Evolutionary conservation across 371 early-diverging fungal genomes (phyloP), one percentile per base, ranked within the genome.

Genomic region (Fennellomyces sp.): DNA sequence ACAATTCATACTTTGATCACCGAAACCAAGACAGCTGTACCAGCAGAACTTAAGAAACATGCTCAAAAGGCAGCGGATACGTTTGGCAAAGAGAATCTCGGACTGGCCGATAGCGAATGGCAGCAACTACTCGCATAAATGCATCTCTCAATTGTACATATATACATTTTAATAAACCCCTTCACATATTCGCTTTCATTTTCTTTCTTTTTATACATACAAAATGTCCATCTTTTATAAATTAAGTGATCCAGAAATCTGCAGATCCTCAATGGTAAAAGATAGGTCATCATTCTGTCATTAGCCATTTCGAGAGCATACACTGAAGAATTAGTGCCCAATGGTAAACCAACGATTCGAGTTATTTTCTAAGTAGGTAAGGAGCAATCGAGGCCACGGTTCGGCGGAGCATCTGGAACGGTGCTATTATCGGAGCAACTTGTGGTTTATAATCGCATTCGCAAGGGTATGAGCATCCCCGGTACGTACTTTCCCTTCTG

Each of bases 31-130:
- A 62, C 56, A 8, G 25, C 56, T 15, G 45, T 66, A 8, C 59
- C 61, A 47, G 63, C 33, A 39, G 73, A 61, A 29, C 68, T 76
- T n/a, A 66, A 78, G 48, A 36, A 66, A 41, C 31, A 68, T 29
- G 62, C 66, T 64, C 23, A 72, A 64, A 56, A 65, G 60, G 72
- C 80, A 53, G 15, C 76, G 61, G 65, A 72, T 38, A 64, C 74
- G 60, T 66, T 75, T 60, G 78, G 75, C 8, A 65, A 73, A 36
- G 72, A 74, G 13, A 61, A 81, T 15, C 64, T 77, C 26, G 69
- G 61, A 15, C 58, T 87, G 42, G 75, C 58, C 33, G 63, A 68
- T 13, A 65, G 70, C 52, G 77, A 82, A 52, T 87, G 84, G 84
- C 58, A 68, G 8, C 68, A 79, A 47, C 10, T 58, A 11, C 29